Conservation (phyloP, 2,329 filamentous ascomycete genomes). For the Simplicillium sp. region DNA sequence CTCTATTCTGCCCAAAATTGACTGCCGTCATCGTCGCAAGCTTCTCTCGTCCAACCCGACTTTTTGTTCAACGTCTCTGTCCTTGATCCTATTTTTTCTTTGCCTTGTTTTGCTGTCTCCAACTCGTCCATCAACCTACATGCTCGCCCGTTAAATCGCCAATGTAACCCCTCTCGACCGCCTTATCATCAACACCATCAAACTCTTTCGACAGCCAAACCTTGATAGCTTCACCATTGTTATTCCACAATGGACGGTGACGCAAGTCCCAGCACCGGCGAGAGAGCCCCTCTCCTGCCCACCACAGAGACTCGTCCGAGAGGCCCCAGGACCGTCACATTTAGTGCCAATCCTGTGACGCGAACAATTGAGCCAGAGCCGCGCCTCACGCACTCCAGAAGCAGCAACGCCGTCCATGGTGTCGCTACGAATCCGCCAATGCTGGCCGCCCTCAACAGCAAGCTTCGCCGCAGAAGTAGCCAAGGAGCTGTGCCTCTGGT, state of each 20-base stretch:
- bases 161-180: too few species aligned
- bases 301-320: conserved; percentile 27
- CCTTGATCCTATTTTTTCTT: too few species aligned
- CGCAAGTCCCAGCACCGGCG: conserved; percentile 9
- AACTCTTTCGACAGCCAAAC: too few species aligned
- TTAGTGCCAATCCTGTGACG: conserved; percentile 61
- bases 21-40: background rate
- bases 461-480: conserved; percentile 77
- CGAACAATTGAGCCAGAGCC: conserved; percentile 46
- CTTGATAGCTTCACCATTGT: too few species aligned
- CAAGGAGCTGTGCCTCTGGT: conserved; percentile 44
- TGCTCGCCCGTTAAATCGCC: too few species aligned
- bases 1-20: background rate
- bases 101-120: too few species aligned
- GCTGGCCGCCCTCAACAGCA: conserved; percentile 76
- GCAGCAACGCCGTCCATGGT: conserved; percentile 19
- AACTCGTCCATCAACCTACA: too few species aligned
- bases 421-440: conserved; percentile 39
- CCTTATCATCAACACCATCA: too few species aligned
- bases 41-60: background rate
- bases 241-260: too few species aligned
- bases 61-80: too few species aligned
- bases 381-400: conserved; percentile 12
- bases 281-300: conserved; percentile 25
- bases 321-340: conserved; percentile 59